These are phyloP conservation scores for Haematococcus lacustris DNA, from an alignment of 139 green algal species.

Conservation along the genomic window DNA sequence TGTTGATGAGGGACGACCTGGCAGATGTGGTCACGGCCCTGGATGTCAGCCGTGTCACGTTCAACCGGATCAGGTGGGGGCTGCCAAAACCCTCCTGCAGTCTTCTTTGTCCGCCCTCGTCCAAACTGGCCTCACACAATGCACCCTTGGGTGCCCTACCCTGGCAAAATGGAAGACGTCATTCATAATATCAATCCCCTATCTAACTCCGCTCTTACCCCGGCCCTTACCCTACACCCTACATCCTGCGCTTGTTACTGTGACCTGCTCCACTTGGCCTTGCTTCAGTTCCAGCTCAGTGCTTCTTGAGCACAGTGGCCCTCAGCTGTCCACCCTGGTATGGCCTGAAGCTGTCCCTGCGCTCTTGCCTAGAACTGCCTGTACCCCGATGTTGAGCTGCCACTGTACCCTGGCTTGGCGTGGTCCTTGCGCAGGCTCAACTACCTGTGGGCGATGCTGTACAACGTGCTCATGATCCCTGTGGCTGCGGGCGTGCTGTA, in stretches of 20 bases:
- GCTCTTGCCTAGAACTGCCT: too few species aligned
- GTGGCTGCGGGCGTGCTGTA: conserved; percentile 70
- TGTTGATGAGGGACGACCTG: conserved; percentile 87
- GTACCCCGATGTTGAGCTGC: too few species aligned
- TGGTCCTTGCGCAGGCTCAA: conserved; percentile 73
- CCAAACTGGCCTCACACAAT: background rate
- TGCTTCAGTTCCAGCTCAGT: too few species aligned
- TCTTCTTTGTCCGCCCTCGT: background rate
- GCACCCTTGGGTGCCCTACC: too few species aligned
- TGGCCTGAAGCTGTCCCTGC: too few species aligned
- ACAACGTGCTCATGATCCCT: conserved; percentile 79
- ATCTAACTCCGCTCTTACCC: background rate
- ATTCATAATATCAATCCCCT: background rate
- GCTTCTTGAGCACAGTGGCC: too few species aligned
- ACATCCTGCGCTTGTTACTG: background rate
- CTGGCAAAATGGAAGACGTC: too few species aligned
- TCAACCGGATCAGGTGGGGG: conserved; percentile 66
- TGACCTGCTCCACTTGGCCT: background rate
- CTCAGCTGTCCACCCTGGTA: too few species aligned
- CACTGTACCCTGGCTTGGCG: too few species aligned
- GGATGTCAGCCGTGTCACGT: conserved; percentile 77
- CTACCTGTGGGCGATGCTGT: conserved; percentile 90
- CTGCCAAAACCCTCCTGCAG: background rate
- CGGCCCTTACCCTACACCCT: background rate
- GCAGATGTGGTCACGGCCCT: conserved; percentile 84